Evolutionary conservation across 371 early-diverging fungal genomes (phyloP), one percentile per base, ranked within the genome.

Genomic region (Syncephalis fuscata): DNA sequence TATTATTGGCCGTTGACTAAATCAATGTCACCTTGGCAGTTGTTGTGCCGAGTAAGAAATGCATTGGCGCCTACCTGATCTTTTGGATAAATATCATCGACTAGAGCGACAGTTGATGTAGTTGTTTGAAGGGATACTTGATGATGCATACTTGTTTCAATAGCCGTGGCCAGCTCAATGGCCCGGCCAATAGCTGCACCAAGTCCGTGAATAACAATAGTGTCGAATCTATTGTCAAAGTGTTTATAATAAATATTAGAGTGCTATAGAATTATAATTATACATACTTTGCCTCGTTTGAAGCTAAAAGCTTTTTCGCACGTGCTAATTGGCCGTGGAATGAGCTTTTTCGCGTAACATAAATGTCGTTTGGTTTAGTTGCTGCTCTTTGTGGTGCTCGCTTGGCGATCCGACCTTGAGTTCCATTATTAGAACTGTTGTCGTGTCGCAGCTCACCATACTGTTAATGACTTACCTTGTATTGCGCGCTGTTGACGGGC

Each of bases 141-240:
- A 48, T 66, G 54, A 32, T 63, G 55, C 17, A 74, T 45, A 1
- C 58, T 62, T 27, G 57, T 55, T 48, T 74, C 68, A 3, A 62
- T 58, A 8, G 62, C 61, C 22, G 63, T 53, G 2, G 82, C 76
- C 25, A 80, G 63, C 7, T 64, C 52, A 37, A 74, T 64, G 0
- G 82, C 74, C 11, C 67, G 64, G 8, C 53, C 48, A 8, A 84
- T 61, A 47, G 76, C 72, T 1, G 79, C 80, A n/a, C 85, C 82
- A 44, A 84, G 62, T 8, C 79, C 82, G 49, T 82, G 82, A 39
- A 84, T 58, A 1, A 71, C 73, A 2, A 78, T 60, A 22, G 48
- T 50, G 5, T 57, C 56, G 43, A 57, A 54, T 27, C 68, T 76
- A 50, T n/a, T 41, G 21, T 3, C 38, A 39, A 17, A 66, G 48